Conservation (phyloP, 306 rosid species). For the Rubus parviflorus region DNA sequence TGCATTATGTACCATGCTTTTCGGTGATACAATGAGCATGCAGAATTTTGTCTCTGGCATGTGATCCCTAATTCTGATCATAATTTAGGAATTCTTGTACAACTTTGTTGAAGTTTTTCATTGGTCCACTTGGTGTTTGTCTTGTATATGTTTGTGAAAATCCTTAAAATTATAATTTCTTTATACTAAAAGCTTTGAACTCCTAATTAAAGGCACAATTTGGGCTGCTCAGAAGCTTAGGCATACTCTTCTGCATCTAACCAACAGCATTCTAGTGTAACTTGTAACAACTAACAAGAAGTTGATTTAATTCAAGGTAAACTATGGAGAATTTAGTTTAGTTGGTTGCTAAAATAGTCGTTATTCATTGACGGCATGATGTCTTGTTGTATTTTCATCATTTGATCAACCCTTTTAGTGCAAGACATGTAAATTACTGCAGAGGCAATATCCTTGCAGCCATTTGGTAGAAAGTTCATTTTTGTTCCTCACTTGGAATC, state of each 20-base stretch:
- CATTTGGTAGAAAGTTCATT: slow-evolving; percentile 11
- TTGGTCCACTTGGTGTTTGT: not conserved
- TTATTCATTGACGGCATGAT: not conserved
- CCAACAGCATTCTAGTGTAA: not conserved
- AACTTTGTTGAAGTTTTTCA: not conserved
- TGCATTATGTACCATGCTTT: too few relatives aligned
- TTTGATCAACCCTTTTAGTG: slow-evolving; percentile 23
- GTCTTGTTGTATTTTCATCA: slow-evolving; percentile 7
- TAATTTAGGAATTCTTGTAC: not conserved
- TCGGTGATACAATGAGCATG: not conserved
- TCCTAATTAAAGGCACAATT: not conserved
- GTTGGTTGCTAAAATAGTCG: not conserved
- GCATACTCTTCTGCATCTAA: not conserved
- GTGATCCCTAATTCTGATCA: not conserved
- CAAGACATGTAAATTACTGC: slow-evolving; percentile 11
- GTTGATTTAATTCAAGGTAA: not conserved
- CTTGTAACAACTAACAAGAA: not conserved
- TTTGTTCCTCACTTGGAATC: slow-evolving; percentile 7
- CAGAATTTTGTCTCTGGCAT: slow-evolving; percentile 4
- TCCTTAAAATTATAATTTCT: not conserved
- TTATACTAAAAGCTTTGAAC: not conserved
- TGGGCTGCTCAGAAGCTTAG: not conserved
- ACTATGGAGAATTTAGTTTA: not conserved
- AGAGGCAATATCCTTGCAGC: slow-evolving; percentile 20
- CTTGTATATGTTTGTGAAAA: not conserved